These are phyloP conservation scores for Gryganskiella cystojenkinii DNA, from an alignment of 192 early-diverging fungal species.

Conservation along the genomic window DNA sequence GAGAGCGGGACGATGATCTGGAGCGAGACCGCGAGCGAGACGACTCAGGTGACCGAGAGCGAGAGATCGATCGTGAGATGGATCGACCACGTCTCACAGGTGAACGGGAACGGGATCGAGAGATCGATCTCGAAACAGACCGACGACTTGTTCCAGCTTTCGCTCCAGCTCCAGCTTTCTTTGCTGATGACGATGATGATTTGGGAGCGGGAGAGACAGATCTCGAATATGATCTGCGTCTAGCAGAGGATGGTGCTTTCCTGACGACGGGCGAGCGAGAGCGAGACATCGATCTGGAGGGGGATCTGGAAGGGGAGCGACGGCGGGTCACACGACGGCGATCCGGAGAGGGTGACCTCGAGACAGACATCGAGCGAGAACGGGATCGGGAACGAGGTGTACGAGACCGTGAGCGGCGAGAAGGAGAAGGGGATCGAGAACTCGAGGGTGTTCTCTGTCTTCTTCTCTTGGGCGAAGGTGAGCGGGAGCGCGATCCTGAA, in stretches of 20 bases:
- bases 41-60: slow-evolving; percentile 16
- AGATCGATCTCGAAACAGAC: slow-evolving; percentile 14
- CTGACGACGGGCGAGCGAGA: slow-evolving; percentile 15
- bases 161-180: not conserved
- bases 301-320: slow-evolving; percentile 7
- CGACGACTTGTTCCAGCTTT: not conserved
- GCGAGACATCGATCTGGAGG: slow-evolving; percentile 19
- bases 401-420: not conserved
- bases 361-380: not conserved
- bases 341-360: not conserved
- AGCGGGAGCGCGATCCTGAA: slow-evolving; percentile 19
- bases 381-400: not conserved
- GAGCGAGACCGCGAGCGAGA: slow-evolving; percentile 26
- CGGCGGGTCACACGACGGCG: too few species aligned
- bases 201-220: slow-evolving; percentile 6
- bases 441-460: slow-evolving; percentile 11
- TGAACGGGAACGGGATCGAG: slow-evolving; percentile 39
- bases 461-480: slow-evolving; percentile 16
- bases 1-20: slow-evolving; percentile 18
- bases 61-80: slow-evolving; percentile 16
- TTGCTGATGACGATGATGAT: not conserved
- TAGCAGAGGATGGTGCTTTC: not conserved
- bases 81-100: slow-evolving; percentile 12
- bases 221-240: not conserved
- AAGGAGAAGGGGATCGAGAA: slow-evolving; percentile 15